Conservation (phyloP, 805 yeast genomes). For the Lipomyces yamadae region DNA sequence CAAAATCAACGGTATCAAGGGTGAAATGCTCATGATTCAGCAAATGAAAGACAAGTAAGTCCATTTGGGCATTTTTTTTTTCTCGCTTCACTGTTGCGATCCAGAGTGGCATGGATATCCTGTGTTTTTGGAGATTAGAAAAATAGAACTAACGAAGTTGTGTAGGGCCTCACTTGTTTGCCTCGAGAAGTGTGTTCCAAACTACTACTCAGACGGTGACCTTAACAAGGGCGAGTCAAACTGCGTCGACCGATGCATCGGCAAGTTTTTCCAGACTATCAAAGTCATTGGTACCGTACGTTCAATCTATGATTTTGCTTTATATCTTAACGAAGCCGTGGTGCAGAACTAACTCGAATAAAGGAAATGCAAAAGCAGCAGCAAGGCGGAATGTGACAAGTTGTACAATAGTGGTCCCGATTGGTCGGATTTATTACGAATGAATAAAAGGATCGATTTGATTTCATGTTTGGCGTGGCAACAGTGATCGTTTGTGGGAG, state of each 20-base stretch:
- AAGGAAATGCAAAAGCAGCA: conserved; percentile 31
- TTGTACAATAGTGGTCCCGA: not conserved
- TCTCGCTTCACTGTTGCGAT: not conserved
- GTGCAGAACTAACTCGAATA: not conserved
- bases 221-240: conserved; percentile 80
- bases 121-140: not conserved
- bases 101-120: not conserved
- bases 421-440: not conserved
- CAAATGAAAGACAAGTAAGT: conserved; percentile 33
- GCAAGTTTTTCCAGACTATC: conserved; percentile 66
- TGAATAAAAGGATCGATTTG: not conserved
- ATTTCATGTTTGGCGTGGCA: not conserved
- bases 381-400: conserved; percentile 6
- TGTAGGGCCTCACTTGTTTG: conserved; percentile 24
- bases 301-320: not conserved
- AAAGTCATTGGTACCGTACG: conserved; percentile 33
- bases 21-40: conserved; percentile 36
- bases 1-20: conserved; percentile 30
- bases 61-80: not conserved
- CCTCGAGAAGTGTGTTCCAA: conserved; percentile 73
- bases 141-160: not conserved
- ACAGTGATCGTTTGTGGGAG: not conserved
- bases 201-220: conserved; percentile 84
- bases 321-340: not conserved
- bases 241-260: conserved; percentile 85